Evolutionary conservation across 805 yeast species (phyloP), one percentile per base, ranked within the genome.

Genomic region (Candida piceae): DNA sequence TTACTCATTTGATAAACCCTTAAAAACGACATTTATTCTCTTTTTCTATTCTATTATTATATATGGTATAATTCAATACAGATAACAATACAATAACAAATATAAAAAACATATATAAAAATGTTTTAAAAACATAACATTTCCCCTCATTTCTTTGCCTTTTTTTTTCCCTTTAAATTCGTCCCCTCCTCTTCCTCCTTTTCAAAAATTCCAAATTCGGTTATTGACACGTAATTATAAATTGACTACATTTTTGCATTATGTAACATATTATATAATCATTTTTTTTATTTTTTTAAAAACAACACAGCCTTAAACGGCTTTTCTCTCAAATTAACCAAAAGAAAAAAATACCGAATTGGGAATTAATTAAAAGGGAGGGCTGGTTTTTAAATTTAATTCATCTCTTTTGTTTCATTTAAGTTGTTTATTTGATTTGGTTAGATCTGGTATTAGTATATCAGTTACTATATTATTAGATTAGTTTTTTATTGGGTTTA

Each of bases 331-430:
- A 28, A 9, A 19, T n/a, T 15, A 12, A 12, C 35, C 16, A n/a
- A 32, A 23, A 8, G 8, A n/a, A 15, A 18, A 32, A n/a, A 22
- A 12, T 22, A 15, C 40, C 39, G n/a, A 32, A 33, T 16, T 12
- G 4, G 38, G 41, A 31, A 40, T 39, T 36, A 13, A 29, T 16
- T 17, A 17, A 19, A 12, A 15, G 20, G 22, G 30, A 28, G 19
- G 42, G 42, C 42, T 39, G 42, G 42, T 39, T 39, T 39, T 23
- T 32, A 13, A 24, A n/a, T 2, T 19, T 4, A 8, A 8, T 13
- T 23, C 2, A 11, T 6, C 16, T 8, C n/a, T 8, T 18, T 16
- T 21, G n/a, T n/a, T n/a, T n/a, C n/a, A n/a, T n/a, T n/a, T n/a
- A n/a, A n/a, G n/a, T n/a, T n/a, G n/a, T n/a, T n/a, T n/a, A n/a